Conservation (phyloP, 257 asterid species). For the Solanum pimpinellifolium region DNA sequence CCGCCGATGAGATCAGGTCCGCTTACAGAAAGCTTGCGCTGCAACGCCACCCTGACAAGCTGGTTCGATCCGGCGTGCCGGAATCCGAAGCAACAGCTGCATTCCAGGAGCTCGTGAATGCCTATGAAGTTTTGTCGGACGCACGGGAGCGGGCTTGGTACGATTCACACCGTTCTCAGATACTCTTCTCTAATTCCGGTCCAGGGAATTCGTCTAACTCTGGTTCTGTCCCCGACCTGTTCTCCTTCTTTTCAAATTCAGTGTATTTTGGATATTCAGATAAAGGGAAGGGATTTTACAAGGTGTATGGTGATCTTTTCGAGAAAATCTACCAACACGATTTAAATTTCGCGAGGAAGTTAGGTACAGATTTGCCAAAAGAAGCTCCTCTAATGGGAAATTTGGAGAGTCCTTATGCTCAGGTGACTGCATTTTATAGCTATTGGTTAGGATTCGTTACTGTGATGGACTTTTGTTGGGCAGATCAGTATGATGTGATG, state of each 20-base stretch:
- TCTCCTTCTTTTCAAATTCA: constrained; percentile 70
- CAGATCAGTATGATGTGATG: constrained; percentile 73
- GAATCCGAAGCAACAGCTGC: constrained; percentile 89
- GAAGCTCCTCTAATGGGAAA: constrained; percentile 92
- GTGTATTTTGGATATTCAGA: constrained; percentile 76
- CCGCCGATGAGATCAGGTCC: constrained; percentile 79
- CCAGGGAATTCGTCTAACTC: constrained; percentile 18
- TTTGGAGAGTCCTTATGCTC: constrained; percentile 68
- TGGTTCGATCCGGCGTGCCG: constrained; percentile 59
- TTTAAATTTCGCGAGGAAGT: constrained; percentile 49
- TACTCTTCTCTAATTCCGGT: constrained; percentile 41
- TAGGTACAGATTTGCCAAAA: constrained; percentile 50
- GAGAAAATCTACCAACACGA: constrained; percentile 60
- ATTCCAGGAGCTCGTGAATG: constrained; percentile 90
- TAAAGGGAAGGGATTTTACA: constrained; percentile 72
- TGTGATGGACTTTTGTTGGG: constrained; percentile 86
- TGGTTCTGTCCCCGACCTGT: constrained; percentile 51
- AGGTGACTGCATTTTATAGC: constrained; percentile 87
- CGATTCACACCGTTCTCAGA: constrained; percentile 91
- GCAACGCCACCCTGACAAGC: constrained; percentile 99
- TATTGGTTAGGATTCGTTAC: constrained; percentile 76
- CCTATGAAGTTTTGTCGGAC: constrained; percentile 90
- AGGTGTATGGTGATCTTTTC: constrained; percentile 69
- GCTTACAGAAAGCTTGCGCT: constrained; percentile 83
- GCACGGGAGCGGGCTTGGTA: constrained; percentile 86